Evolutionary conservation across 768 basidiomycete genomes (phyloP).

Genomic region (Mrakia frigida): DNA sequence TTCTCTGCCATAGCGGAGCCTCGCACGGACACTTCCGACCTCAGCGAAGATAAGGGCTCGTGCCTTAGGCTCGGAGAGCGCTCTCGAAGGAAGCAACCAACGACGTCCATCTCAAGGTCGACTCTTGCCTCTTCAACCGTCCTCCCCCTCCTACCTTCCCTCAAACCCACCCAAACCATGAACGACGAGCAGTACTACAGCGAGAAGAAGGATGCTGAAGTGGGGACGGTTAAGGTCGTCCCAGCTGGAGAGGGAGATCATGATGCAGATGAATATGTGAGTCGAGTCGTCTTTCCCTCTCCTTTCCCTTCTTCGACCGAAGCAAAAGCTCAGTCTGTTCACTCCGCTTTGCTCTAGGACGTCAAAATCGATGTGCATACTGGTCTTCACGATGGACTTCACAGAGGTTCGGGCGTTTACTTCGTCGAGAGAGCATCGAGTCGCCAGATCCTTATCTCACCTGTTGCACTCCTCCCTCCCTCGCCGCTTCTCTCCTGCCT

Average conservation of each 20-base stretch:
- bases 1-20: no score
- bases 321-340: no score
- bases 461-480: background rate
- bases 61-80: no score
- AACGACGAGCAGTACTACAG: background rate
- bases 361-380: constrained; percentile 20
- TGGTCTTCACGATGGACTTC: constrained; percentile 53
- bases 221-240: background rate
- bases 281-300: background rate
- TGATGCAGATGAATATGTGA: background rate
- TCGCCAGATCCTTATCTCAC: background rate
- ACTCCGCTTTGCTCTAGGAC: background rate
- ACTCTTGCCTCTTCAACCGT: background rate
- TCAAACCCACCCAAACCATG: background rate
- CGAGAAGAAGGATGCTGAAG: background rate
- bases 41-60: no score
- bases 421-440: constrained; percentile 43
- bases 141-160: background rate
- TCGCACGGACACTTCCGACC: no score
- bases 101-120: constrained; percentile 2
- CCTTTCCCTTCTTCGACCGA: background rate
- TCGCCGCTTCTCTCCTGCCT: background rate
- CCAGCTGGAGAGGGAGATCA: background rate
- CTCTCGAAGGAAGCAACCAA: background rate
- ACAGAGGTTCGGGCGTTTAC: constrained; percentile 68